Evolutionary conservation across 225 moss, liverwort and hornwort genomes (phyloP).

Genomic region (Pleurozium schreberi): DNA sequence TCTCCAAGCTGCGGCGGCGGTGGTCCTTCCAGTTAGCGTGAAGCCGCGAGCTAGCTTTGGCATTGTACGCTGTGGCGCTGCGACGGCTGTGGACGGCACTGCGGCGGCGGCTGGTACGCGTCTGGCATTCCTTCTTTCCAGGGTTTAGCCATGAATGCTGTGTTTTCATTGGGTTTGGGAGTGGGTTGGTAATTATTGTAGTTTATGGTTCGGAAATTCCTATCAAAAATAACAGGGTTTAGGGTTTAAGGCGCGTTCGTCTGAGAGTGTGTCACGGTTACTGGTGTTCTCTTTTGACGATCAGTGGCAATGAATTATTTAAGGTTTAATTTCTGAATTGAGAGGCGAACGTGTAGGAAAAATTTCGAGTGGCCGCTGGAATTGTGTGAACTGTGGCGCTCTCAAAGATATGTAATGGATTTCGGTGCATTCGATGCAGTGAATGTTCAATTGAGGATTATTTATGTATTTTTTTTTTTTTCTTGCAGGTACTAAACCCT

Average conservation of each 20-base stretch:
- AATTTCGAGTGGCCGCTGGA: background rate
- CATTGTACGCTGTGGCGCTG: constrained; percentile 18
- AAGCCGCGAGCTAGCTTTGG: background rate
- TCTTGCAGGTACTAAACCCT: constrained; percentile 56
- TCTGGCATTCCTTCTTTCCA: background rate
- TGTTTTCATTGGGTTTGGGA: background rate
- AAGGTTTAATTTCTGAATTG: background rate
- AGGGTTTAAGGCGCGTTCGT: background rate
- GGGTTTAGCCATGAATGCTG: background rate
- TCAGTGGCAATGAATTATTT: no score
- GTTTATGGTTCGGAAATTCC: background rate
- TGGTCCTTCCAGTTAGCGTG: background rate
- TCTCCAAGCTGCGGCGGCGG: background rate
- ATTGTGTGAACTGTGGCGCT: background rate
- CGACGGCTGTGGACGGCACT: constrained; percentile 1
- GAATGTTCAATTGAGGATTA: background rate
- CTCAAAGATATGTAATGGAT: no score
- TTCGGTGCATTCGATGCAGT: background rate
- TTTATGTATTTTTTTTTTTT: background rate
- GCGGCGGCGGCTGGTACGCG: constrained; percentile 5
- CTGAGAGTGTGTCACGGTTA: background rate
- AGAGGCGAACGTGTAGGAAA: background rate
- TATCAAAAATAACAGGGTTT: background rate
- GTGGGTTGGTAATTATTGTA: background rate
- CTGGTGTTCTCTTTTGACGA: background rate